Percentiles rank a stretch among this genome's conserved stretches.
phyloP scores from a whole-genome alignment of 495 filamentous ascomycete genomes.

The Friedmanniomyces simplex region DNA sequence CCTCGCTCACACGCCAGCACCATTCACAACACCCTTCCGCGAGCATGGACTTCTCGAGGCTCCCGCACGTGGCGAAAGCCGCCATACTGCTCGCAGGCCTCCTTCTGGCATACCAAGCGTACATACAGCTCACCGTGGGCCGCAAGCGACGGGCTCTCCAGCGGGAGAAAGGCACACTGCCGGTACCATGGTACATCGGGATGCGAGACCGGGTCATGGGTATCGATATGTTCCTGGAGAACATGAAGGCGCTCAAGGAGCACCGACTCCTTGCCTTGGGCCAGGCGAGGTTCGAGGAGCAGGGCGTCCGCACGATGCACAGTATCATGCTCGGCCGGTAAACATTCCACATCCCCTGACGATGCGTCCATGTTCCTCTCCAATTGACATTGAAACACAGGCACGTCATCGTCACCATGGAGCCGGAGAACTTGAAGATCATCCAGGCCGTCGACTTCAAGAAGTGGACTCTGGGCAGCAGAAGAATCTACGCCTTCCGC shows the following conservation, averaged over 20 bases:
- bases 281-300: conserved; percentile 19
- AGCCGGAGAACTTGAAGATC: conserved; percentile 54
- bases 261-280: conserved; percentile 12
- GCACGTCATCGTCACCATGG: conserved; percentile 39
- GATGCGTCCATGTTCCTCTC: background rate
- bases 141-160: conserved; percentile 1
- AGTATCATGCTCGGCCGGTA: conserved; percentile 10
- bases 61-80: conserved; percentile 3
- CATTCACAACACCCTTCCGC: background rate
- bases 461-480: conserved; percentile 48
- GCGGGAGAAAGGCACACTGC: conserved; percentile 6
- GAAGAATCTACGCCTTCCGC: conserved; percentile 36
- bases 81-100: background rate
- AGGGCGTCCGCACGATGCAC: conserved; percentile 20
- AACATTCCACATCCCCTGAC: conserved; percentile 34
- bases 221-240: conserved; percentile 22
- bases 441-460: conserved; percentile 50
- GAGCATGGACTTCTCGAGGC: background rate
- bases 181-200: background rate
- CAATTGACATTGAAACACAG: background rate
- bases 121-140: conserved; percentile 3
- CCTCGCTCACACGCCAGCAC: too few relatives aligned
- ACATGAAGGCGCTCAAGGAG: conserved; percentile 20
- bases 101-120: conserved; percentile 2
- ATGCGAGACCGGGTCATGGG: conserved; percentile 25